Evolutionary conservation across 2,329 filamentous ascomycete species (phyloP), one percentile per base, ranked within the genome.

Genomic region (Zelopaecilomyces penicillatus): DNA sequence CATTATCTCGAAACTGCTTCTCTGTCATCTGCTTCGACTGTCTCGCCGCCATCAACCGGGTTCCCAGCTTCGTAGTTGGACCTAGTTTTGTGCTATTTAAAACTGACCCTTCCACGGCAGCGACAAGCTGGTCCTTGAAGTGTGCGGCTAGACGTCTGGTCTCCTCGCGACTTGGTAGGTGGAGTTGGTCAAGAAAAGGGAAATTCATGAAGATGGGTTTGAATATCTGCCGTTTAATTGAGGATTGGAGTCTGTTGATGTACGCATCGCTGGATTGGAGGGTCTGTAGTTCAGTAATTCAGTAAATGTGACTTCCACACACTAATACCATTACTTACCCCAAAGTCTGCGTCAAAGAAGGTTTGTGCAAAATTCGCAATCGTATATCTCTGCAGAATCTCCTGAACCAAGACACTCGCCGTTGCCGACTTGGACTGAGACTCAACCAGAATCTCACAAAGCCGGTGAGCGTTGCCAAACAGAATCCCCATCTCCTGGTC

Each of bases 1-100:
- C 46, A 36, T 69, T 69, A 41, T 67, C 62, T 11, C 63, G 58
- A 47, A 67, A 62, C 41, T 68, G 64, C 42, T 61, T 58, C 44
- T 67, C 61, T 5, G 51, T 60, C 32, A 59, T 55, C 11, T 45
- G 43, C 4, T 60, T 58, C 4, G 49, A 42, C 6, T 43, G 33
- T 30, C 50, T 36, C 4, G 58, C 57, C 4, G 39, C 44, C n/a
- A 58, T 41, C n/a, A 60, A 50, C 8, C 51, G 45, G 11, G 37
- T 42, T 31, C 54, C 51, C 5, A 61, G 45, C 8, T 44, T 45
- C 4, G 26, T 33, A 12, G 39, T 12, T 6, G 36, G 36, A 10
- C 10, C 26, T 9, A 12, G 36, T 10, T 27, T 38, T 6, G 32
- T 33, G 19, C 19, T 3, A 19, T 19, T 19, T 19, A 19, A 19